Base-by-base conservation (phyloP, 2,329 filamentous ascomycete genomes). In the Arthrobotrys iridis region DNA sequence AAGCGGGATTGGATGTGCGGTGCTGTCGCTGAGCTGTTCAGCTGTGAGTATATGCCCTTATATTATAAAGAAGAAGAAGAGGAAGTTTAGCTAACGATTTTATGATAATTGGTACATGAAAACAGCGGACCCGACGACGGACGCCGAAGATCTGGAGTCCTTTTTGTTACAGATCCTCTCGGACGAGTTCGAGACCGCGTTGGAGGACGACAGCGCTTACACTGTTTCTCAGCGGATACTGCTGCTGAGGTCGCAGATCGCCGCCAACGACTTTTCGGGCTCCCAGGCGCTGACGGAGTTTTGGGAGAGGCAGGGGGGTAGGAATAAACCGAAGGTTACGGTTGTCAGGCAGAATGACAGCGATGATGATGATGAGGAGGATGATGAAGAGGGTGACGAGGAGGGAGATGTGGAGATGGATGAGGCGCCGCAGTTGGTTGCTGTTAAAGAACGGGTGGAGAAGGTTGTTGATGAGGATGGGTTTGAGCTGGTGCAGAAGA, bases 1-100 rank as follows among this genome's bases (percentile, higher is more conserved):
- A 98, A 98, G 85, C 91, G 94, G 80, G 94, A 97, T 86, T 98
- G 93, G 94, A 92, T 99, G 80, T 94, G 92, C 59, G 93, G 93
- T 77, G 91, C 91, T 45, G 86, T 98, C 62, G 90, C 90, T 72
- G 92, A 97, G 24, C 88, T 97, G 77, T 90, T 97, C 79, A 85
- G 85, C 43, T 65, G 72, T n/a, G n/a, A n/a, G n/a, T n/a, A n/a
- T 70, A 58, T 11, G 59, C 4, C 8, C 58, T 78, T 76, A 75
- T 80, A 63, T 55, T 37, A 13, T 18, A 50, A 59, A 71, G 52
- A 37, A 40, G 35, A 22, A 77, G 58, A 77, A 77, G 15, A 77
- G 77, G 24, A 74, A n/a, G 10, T 28, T n/a, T 24, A 4, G 15
- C 76, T 24, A 77, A n/a, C n/a, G n/a, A n/a, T n/a, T n/a, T 11